phyloP scores from a whole-genome alignment of 495 filamentous ascomycete species.

The Penicillium soppii region DNA sequence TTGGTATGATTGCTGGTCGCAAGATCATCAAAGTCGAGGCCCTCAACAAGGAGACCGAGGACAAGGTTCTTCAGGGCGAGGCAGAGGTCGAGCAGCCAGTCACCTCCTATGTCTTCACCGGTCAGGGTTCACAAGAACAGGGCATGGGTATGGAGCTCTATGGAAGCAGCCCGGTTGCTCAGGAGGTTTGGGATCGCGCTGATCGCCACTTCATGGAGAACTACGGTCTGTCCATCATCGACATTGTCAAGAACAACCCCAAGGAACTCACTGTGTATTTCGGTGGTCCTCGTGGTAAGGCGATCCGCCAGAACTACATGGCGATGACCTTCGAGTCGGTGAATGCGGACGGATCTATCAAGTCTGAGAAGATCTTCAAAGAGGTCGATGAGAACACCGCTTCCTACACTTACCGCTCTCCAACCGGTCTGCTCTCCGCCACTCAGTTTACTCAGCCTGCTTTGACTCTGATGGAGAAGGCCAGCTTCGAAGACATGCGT shows the following conservation, averaged over 20 bases:
- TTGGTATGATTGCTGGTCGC: constrained; percentile 95
- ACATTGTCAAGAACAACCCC: constrained; percentile 99
- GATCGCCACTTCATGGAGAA: constrained; percentile 98
- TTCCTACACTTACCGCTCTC: constrained; percentile 95
- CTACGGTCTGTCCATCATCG: constrained; percentile 96
- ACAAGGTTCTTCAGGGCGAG: constrained; percentile 91
- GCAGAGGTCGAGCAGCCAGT: constrained; percentile 99
- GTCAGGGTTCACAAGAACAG: constrained; percentile 96
- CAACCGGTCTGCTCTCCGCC: constrained; percentile 90
- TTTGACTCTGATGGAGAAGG: constrained; percentile 98
- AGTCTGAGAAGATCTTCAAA: constrained; percentile 99
- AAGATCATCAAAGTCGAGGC: constrained; percentile 99
- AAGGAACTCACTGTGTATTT: constrained; percentile 99
- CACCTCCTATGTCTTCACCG: constrained; percentile 96
- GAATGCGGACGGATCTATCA: constrained; percentile 82
- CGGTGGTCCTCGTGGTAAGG: constrained; percentile 92
- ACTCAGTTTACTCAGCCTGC: constrained; percentile 99
- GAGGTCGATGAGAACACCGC: constrained; percentile 87
- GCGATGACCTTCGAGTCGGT: constrained; percentile 99
- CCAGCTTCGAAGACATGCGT: constrained; percentile 98
- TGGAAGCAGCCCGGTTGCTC: constrained; percentile 83
- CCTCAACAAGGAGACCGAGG: constrained; percentile 88
- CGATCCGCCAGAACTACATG: constrained; percentile 98
- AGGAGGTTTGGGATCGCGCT: constrained; percentile 97
- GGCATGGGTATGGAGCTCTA: constrained; percentile 99